phyloP scores from a whole-genome alignment of 2,329 filamentous ascomycete species.

The Escovopsis sp. region DNA sequence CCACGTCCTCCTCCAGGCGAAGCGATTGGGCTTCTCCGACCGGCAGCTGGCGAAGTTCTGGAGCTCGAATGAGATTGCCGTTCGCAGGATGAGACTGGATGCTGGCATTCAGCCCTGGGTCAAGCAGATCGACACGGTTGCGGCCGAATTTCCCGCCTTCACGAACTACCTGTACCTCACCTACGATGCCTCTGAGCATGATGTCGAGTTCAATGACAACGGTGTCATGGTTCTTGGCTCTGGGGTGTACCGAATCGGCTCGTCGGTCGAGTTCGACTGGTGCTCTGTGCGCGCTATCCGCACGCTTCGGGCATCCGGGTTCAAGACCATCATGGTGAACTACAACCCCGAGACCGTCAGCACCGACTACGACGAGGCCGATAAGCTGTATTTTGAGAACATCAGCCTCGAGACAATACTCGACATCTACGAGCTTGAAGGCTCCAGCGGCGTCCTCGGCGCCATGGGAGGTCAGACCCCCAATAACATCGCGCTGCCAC shows the following conservation, averaged over 20 bases:
- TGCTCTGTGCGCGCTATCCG: constrained; percentile 90
- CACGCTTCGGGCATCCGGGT: constrained; percentile 66
- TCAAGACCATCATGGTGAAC: constrained; percentile 95
- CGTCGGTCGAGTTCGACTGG: constrained; percentile 98
- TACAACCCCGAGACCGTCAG: constrained; percentile 81
- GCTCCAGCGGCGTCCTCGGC: constrained; percentile 69
- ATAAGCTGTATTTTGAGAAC: constrained; percentile 90
- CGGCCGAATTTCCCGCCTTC: constrained; percentile 83
- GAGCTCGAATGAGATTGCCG: constrained; percentile 84
- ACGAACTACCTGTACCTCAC: constrained; percentile 97
- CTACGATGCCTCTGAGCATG: constrained; percentile 80
- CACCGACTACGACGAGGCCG: constrained; percentile 90
- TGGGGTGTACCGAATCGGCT: constrained; percentile 92
- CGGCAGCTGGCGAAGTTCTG: constrained; percentile 87
- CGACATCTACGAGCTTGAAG: constrained; percentile 85
- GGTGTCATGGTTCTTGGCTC: constrained; percentile 94
- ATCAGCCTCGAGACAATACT: constrained; percentile 81
- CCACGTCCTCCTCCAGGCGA: constrained; percentile 63
- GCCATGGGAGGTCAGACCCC: constrained; percentile 96
- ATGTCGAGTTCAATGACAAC: constrained; percentile 72
- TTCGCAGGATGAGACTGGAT: constrained; percentile 72
- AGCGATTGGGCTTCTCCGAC: constrained; percentile 89
- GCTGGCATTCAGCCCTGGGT: constrained; percentile 75
- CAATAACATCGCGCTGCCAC: constrained; percentile 88
- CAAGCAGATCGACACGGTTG: constrained; percentile 97